Conservation (phyloP, 1,139 yeast genomes). For the Wickerhamomyces sp. region DNA sequence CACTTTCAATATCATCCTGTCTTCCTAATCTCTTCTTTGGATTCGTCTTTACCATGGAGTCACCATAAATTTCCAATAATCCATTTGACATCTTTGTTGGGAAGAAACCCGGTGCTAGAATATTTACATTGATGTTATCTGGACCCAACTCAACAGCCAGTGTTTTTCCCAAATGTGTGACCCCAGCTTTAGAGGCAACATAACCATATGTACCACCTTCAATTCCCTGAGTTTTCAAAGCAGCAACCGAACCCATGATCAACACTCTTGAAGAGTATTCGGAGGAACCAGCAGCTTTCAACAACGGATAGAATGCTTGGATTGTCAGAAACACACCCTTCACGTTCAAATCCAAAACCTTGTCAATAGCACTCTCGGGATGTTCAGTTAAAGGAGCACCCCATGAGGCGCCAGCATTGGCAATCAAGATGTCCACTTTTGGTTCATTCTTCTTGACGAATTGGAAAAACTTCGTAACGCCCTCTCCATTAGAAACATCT, state of each 20-base stretch:
- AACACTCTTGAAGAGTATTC: constrained; percentile 64
- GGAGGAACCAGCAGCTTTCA: constrained; percentile 47
- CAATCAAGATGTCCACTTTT: constrained; percentile 58
- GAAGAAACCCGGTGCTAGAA: constrained; percentile 76
- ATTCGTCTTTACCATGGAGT: constrained; percentile 41
- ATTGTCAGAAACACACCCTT: constrained; percentile 69
- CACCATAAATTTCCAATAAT: constrained; percentile 49
- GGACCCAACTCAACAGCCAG: constrained; percentile 64
- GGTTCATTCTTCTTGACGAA: constrained; percentile 36
- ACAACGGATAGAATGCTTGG: constrained; percentile 54
- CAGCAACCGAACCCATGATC: constrained; percentile 62
- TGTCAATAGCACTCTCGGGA: constrained; percentile 57
- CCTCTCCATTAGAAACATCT: constrained; percentile 50
- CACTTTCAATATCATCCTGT: constrained; percentile 55
- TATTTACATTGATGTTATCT: constrained; percentile 60
- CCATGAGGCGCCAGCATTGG: constrained; percentile 84
- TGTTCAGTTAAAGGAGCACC: constrained; percentile 62
- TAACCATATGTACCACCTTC: constrained; percentile 64
- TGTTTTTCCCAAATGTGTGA: constrained; percentile 61
- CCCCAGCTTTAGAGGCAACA: constrained; percentile 73
- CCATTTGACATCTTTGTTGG: constrained; percentile 77
- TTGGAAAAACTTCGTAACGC: constrained; percentile 41
- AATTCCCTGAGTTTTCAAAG: constrained; percentile 36
- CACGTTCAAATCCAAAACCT: constrained; percentile 60
- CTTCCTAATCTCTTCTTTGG: constrained; percentile 65